Evolutionary conservation across 805 yeast genomes (phyloP).

Genomic region (Nadsonia fulvescens): DNA sequence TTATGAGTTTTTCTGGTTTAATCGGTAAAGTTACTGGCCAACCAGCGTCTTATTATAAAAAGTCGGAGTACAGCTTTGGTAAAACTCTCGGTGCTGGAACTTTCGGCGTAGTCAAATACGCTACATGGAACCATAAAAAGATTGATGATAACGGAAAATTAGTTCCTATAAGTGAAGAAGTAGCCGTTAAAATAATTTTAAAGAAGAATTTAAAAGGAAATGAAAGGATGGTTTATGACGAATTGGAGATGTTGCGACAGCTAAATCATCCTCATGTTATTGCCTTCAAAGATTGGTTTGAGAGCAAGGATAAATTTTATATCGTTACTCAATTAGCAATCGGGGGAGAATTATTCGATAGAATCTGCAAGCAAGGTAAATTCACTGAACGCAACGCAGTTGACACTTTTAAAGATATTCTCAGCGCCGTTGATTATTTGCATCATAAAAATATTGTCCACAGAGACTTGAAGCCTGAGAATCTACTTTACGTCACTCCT

Average conservation of each 20-base stretch:
- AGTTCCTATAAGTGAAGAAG: slow-evolving; percentile 39
- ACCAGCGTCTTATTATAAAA: slow-evolving; percentile 50
- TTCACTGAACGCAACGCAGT: slow-evolving; percentile 86
- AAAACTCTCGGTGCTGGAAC: slow-evolving; percentile 87
- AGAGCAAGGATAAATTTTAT: slow-evolving; percentile 77
- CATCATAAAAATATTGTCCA: slow-evolving; percentile 72
- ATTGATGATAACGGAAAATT: too few species aligned
- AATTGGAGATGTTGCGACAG: slow-evolving; percentile 47
- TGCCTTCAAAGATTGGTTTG: slow-evolving; percentile 85
- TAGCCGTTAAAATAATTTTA: slow-evolving; percentile 77
- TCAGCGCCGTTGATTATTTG: slow-evolving; percentile 62
- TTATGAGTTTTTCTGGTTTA: slow-evolving; percentile 10
- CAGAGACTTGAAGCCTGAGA: slow-evolving; percentile 89
- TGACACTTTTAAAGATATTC: slow-evolving; percentile 49
- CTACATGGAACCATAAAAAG: too few species aligned
- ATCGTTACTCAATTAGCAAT: slow-evolving; percentile 88
- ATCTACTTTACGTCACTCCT: slow-evolving; percentile 51
- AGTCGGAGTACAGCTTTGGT: slow-evolving; percentile 57
- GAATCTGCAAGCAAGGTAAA: slow-evolving; percentile 62
- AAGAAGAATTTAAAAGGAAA: slow-evolving; percentile 72
- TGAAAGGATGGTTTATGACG: slow-evolving; percentile 63
- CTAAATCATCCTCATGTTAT: slow-evolving; percentile 76
- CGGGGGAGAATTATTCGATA: slow-evolving; percentile 88
- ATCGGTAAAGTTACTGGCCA: slow-evolving; percentile 50
- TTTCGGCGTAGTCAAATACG: slow-evolving; percentile 81